Evolutionary conservation across 2,329 filamentous ascomycete genomes (phyloP).

Genomic region (Fusarium nodosum): DNA sequence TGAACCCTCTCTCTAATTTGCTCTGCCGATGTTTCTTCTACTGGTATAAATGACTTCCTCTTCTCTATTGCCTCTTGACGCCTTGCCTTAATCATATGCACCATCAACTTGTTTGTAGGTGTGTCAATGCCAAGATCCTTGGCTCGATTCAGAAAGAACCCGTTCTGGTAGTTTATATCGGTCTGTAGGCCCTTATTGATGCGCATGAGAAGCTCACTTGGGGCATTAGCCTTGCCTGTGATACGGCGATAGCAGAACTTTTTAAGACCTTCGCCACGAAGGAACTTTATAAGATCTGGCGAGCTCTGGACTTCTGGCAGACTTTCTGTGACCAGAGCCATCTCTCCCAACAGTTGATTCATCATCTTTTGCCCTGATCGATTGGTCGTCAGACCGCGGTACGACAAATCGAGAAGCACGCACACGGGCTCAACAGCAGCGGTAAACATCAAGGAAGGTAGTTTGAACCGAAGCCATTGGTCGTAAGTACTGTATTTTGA

Average conservation of each 20-base stretch:
- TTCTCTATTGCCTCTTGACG: constrained; percentile 54
- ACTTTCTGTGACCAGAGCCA: constrained; percentile 75
- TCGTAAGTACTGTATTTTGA: constrained; percentile 49
- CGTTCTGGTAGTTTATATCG: constrained; percentile 88
- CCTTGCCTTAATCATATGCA: constrained; percentile 81
- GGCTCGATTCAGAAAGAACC: constrained; percentile 84
- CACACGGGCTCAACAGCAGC: constrained; percentile 86
- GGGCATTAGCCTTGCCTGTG: constrained; percentile 61
- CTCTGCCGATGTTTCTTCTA: constrained; percentile 55
- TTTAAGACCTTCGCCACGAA: constrained; percentile 73
- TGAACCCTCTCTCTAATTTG: constrained; percentile 33
- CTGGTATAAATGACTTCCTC: constrained; percentile 52
- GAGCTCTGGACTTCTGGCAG: constrained; percentile 80
- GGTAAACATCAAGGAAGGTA: constrained; percentile 82
- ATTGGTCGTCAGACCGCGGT: constrained; percentile 78
- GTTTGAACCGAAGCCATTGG: constrained; percentile 76
- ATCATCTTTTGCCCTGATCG: constrained; percentile 74
- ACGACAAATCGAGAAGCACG: constrained; percentile 81
- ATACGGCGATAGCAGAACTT: constrained; percentile 64
- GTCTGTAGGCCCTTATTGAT: constrained; percentile 73
- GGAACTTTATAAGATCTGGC: constrained; percentile 67
- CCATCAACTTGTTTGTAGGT: constrained; percentile 78
- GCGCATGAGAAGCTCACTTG: constrained; percentile 76
- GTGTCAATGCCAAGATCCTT: constrained; percentile 79
- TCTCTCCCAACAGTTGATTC: constrained; percentile 79